These are phyloP conservation scores for Tolypocladium album DNA, from an alignment of 2,329 filamentous ascomycete genomes.

Conservation along the genomic window DNA sequence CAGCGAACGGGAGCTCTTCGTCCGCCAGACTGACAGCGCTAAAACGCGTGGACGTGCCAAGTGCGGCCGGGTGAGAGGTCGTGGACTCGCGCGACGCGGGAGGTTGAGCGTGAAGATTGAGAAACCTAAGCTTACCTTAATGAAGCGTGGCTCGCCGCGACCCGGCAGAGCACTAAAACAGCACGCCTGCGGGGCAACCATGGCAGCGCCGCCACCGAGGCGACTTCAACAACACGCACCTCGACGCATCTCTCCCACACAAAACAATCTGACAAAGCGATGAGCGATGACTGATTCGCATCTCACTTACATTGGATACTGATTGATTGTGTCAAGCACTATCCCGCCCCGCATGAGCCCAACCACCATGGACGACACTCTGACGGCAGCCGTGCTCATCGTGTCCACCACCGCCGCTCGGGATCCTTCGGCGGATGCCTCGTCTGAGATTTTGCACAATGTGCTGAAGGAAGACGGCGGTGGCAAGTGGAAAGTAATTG, in stretches of 20 bases:
- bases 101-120: neutral
- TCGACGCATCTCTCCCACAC: neutral
- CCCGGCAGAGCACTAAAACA: neutral
- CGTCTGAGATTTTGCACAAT: constrained; percentile 53
- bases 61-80: neutral
- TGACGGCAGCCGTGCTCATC: constrained; percentile 71
- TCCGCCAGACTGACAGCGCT: neutral
- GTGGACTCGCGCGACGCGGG: neutral
- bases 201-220: neutral
- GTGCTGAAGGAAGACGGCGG: constrained; percentile 58
- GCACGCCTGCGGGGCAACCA: neutral
- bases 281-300: neutral
- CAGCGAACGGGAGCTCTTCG: neutral
- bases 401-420: constrained; percentile 82
- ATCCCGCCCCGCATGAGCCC: neutral
- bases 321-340: neutral
- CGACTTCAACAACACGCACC: neutral
- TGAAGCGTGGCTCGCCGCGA: neutral
- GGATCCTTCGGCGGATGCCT: constrained; percentile 70
- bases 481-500: constrained; percentile 59
- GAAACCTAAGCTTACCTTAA: too few relatives aligned
- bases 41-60: neutral
- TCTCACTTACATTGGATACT: neutral
- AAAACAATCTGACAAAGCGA: neutral
- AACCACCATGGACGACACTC: constrained; percentile 20